These are phyloP conservation scores for Smithsoniella earleae DNA, from an alignment of 163 green algal species.

Conservation along the genomic window DNA sequence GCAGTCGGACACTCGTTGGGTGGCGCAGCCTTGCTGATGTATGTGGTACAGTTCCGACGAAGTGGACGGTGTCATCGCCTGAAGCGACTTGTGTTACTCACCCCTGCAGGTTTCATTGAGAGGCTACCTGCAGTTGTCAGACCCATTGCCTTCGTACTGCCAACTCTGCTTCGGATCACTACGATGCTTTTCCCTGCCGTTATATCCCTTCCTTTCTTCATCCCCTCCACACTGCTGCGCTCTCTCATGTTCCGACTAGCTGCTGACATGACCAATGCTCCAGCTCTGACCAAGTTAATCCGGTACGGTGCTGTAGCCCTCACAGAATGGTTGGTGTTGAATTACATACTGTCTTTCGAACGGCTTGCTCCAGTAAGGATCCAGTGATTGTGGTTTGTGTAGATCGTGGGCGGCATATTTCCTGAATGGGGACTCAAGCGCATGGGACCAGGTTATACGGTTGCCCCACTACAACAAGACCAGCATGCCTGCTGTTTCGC, in stretches of 20 bases:
- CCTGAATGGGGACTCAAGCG: slow-evolving; percentile 66
- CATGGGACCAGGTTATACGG: slow-evolving; percentile 80
- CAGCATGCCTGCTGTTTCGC: slow-evolving; percentile 78
- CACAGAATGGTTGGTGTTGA: too few species aligned
- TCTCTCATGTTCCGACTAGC: slow-evolving; percentile 63
- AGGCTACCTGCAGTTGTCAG: slow-evolving; percentile 34
- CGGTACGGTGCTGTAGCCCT: neutral
- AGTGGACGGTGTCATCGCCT: slow-evolving; percentile 54
- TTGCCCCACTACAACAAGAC: slow-evolving; percentile 86
- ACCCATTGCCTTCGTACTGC: slow-evolving; percentile 29
- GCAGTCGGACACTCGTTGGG: slow-evolving; percentile 83
- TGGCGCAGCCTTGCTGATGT: slow-evolving; percentile 72
- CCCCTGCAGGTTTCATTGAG: slow-evolving; percentile 67
- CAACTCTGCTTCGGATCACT: slow-evolving; percentile 23
- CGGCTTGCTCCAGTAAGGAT: too few species aligned
- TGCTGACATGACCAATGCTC: slow-evolving; percentile 52
- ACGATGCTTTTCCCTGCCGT: neutral
- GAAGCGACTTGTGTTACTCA: slow-evolving; percentile 73
- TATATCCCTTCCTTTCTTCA: slow-evolving; percentile 41
- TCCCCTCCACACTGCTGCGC: slow-evolving; percentile 58
- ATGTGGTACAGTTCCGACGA: slow-evolving; percentile 47
- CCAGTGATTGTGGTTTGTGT: too few species aligned
- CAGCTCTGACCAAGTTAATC: slow-evolving; percentile 45
- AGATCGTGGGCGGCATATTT: slow-evolving; percentile 30
- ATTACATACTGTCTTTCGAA: too few species aligned